Evolutionary conservation across 352 stramenopile species (phyloP).

Genomic region (Pythium chondricola): DNA sequence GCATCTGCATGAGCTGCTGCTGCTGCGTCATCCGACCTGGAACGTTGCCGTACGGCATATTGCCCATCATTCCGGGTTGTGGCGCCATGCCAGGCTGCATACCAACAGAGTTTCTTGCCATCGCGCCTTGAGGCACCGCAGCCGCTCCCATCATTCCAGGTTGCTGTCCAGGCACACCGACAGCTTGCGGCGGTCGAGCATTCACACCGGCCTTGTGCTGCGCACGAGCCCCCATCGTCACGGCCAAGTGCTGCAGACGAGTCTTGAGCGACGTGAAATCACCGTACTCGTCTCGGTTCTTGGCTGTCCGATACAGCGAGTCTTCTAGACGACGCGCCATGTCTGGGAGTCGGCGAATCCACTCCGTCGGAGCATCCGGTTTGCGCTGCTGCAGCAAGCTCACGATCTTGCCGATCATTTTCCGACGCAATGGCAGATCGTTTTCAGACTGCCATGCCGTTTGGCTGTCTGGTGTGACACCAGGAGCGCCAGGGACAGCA

Average conservation of each 20-base stretch:
- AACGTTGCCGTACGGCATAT: slow-evolving; percentile 59
- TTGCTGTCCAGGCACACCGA: slow-evolving; percentile 18
- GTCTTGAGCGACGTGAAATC: slow-evolving; percentile 95
- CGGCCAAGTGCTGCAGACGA: slow-evolving; percentile 93
- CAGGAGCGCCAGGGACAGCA: slow-evolving; percentile 4
- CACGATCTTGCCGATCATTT: slow-evolving; percentile 93
- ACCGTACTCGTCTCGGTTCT: slow-evolving; percentile 94
- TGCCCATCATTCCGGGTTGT: slow-evolving; percentile 53
- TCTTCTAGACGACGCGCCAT: slow-evolving; percentile 98
- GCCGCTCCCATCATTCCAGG: slow-evolving; percentile 37
- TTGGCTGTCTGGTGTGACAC: slow-evolving; percentile 28
- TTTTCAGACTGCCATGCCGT: slow-evolving; percentile 85
- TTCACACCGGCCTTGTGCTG: slow-evolving; percentile 69
- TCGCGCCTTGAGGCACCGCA: slow-evolving; percentile 23
- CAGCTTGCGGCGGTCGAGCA: slow-evolving; percentile 24
- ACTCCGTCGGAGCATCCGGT: slow-evolving; percentile 94
- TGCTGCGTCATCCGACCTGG: slow-evolving; percentile 73
- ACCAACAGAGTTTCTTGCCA: slow-evolving; percentile 25
- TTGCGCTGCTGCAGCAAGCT: slow-evolving; percentile 96
- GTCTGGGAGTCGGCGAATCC: slow-evolving; percentile 96
- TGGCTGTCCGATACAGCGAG: slow-evolving; percentile 92
- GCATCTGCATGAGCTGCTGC: slow-evolving; percentile 74
- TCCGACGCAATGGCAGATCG: slow-evolving; percentile 74
- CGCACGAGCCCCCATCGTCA: slow-evolving; percentile 81
- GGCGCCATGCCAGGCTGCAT: slow-evolving; percentile 40